phyloP scores from a whole-genome alignment of 2,329 filamentous ascomycete species.

The Colletotrichum lupini region DNA sequence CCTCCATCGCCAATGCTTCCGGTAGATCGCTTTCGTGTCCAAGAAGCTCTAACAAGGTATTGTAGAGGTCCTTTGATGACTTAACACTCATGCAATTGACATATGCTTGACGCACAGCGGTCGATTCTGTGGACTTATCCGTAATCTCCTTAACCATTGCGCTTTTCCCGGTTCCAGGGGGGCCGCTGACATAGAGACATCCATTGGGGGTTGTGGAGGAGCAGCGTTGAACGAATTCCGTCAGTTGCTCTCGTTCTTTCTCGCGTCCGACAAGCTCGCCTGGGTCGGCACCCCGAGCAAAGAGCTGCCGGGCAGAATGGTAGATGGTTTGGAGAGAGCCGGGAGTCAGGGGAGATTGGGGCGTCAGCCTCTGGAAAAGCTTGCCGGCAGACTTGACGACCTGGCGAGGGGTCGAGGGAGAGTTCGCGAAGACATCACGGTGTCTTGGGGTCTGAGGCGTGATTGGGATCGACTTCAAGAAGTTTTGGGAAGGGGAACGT shows the following conservation, averaged over 20 bases:
- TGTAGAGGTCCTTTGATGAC: conserved; percentile 85
- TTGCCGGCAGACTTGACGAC: conserved; percentile 82
- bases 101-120: conserved; percentile 75
- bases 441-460: conserved; percentile 82
- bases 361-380: conserved; percentile 81
- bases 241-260: conserved; percentile 72
- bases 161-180: conserved; percentile 96
- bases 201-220: conserved; percentile 72
- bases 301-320: conserved; percentile 86
- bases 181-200: conserved; percentile 94
- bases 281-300: conserved; percentile 81
- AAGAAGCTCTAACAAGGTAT: conserved; percentile 78
- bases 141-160: conserved; percentile 89
- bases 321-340: conserved; percentile 80
- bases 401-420: conserved; percentile 84
- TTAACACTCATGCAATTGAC: conserved; percentile 99
- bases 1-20: conserved; percentile 74
- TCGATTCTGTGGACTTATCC: conserved; percentile 62
- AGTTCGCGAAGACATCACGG: conserved; percentile 79
- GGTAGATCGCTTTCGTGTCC: conserved; percentile 67
- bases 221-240: conserved; percentile 74
- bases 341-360: conserved; percentile 79
- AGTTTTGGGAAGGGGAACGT: conserved; percentile 44
- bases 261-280: conserved; percentile 84
- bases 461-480: conserved; percentile 60